phyloP scores from a whole-genome alignment of 163 green algal genomes.

The Trebouxia gelatinosa region DNA sequence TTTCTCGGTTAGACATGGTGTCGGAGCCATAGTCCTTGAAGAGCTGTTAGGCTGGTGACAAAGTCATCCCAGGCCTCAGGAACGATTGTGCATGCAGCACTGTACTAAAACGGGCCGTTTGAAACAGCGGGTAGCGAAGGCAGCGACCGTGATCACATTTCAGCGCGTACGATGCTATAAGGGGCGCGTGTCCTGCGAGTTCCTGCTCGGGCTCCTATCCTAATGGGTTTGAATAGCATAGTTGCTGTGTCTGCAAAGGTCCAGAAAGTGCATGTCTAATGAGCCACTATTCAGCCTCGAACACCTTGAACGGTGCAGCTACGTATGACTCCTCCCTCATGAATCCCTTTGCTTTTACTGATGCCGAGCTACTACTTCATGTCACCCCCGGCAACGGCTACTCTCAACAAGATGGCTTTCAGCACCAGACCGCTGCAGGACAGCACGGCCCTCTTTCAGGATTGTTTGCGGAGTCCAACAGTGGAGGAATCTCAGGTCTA shows the following conservation, averaged over 20 bases:
- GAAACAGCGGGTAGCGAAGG: no score
- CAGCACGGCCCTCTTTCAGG: background rate
- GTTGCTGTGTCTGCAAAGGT: no score
- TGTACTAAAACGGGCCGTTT: no score
- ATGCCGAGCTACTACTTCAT: constrained; percentile 3
- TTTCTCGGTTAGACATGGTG: no score
- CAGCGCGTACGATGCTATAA: no score
- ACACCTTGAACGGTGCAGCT: background rate
- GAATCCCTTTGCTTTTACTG: constrained; percentile 10
- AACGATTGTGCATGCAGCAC: no score
- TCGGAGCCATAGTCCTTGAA: no score
- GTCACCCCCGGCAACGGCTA: background rate
- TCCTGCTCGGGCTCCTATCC: background rate
- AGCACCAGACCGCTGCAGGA: background rate
- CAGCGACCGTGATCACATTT: no score
- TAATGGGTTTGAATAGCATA: no score
- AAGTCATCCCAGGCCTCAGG: no score
- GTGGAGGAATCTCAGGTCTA: background rate
- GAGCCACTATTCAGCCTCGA: background rate
- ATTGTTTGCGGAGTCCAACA: background rate
- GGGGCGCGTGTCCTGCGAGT: no score
- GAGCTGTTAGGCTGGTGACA: no score
- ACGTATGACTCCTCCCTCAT: constrained; percentile 5
- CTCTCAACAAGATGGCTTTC: background rate
- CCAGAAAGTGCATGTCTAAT: background rate